Evolutionary conservation across 1,284 basidiomycete genomes (phyloP).

Genomic region (Wallemia ichthyophaga): DNA sequence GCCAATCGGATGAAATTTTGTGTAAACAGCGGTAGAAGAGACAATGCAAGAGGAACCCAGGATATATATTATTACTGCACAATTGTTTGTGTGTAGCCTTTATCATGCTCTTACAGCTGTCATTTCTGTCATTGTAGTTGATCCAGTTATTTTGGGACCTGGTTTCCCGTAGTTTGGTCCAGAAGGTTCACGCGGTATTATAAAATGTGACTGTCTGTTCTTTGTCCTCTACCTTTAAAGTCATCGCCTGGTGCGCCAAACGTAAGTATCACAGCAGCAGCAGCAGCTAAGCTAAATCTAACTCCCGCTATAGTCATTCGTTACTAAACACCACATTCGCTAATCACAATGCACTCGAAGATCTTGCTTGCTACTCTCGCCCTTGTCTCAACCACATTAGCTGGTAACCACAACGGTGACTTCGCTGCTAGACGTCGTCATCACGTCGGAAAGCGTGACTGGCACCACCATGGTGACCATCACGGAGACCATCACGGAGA

Average conservation of each 20-base stretch:
- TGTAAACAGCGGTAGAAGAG: too few species aligned
- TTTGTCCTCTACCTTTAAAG: too few species aligned
- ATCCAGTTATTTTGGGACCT: too few species aligned
- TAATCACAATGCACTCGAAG: neutral
- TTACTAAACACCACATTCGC: neutral
- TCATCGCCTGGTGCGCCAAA: neutral
- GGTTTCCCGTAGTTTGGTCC: too few species aligned
- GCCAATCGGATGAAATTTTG: too few species aligned
- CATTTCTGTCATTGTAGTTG: too few species aligned
- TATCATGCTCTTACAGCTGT: too few species aligned
- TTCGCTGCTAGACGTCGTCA: neutral
- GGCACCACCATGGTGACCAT: neutral
- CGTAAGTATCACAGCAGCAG: neutral
- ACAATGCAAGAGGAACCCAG: too few species aligned
- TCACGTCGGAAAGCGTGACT: neutral
- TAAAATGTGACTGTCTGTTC: too few species aligned
- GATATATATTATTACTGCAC: too few species aligned
- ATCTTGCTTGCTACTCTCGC: neutral
- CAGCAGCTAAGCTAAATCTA: neutral
- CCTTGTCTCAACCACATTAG: neutral
- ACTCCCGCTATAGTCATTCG: neutral
- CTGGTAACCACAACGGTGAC: neutral
- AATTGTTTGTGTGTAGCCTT: too few species aligned
- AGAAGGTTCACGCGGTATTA: too few species aligned
- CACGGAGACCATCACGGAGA: neutral